Base-by-base conservation (phyloP, 495 filamentous ascomycete species). In the Lichina pygmaea region DNA sequence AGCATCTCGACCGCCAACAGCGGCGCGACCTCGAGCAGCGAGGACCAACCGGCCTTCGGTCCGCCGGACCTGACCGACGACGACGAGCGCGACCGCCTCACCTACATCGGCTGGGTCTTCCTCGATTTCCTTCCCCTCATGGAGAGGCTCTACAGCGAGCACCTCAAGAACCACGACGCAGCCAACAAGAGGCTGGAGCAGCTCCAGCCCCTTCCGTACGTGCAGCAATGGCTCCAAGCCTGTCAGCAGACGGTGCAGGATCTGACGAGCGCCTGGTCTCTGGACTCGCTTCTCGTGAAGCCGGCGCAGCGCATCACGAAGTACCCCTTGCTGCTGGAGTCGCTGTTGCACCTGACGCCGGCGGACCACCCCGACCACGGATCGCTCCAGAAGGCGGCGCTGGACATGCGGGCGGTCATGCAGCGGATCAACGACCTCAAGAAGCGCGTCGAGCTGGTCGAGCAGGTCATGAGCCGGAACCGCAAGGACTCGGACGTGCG, bases 231-330 rank as follows among this genome's bases (percentile, higher is more conserved):
- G 89, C 62, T 93, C 33, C 74, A 78, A 47, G 89, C 93, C 57
- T 99, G 89, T 55, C 80, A 79, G 50, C 69, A 80, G 36, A 81
- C 78, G 54, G 86, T 85, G 0, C 73, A 77, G 45, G 91, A 93
- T 54, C 64, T 99, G 30, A 99, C 89, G 0, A 67, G 67, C 7
- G 86, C 91, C 5, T 95, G 91, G 91, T 77, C 91, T 54, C 60
- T 99, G 43, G 84, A 93, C 56, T 85, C 89, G 6, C 63, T 99
- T 34, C 68, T 99, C 11, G 82, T 99, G 48, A 99, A 99, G 58
- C 89, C 89, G 8, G 78, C 86, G 51, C 89, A 99, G 60, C 70
- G 89, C 34, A 72, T 95, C 33, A 67, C 82, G 32, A 93, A 92
- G 51, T 99, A 94, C 52, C 85, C 84, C 1, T 72, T 93, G 9